Evolutionary conservation across 768 basidiomycete species (phyloP), one percentile per base, ranked within the genome.

Genomic region (Mycena olivaceomarginata): DNA sequence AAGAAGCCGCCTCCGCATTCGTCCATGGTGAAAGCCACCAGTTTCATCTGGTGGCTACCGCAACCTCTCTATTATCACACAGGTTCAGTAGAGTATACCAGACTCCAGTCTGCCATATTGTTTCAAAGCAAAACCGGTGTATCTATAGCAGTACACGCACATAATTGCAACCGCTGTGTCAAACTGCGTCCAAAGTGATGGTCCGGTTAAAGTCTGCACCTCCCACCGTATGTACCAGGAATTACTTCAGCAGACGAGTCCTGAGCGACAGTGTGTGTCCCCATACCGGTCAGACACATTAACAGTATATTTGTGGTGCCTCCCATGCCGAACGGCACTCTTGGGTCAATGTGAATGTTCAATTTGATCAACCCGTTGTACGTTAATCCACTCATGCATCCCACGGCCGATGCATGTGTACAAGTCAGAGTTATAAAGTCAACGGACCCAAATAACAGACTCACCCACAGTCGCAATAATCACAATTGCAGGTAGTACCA

Each of bases 21-120:
- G n/a, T n/a, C n/a, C n/a, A n/a, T n/a, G n/a, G n/a, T n/a, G n/a
- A n/a, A n/a, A n/a, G n/a, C n/a, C n/a, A n/a, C n/a, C n/a, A n/a
- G n/a, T n/a, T n/a, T n/a, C n/a, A n/a, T n/a, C n/a, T n/a, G n/a
- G n/a, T n/a, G n/a, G n/a, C n/a, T n/a, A n/a, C n/a, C n/a, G n/a
- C n/a, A n/a, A n/a, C n/a, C n/a, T n/a, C n/a, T n/a, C n/a, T n/a
- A n/a, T n/a, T n/a, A 72, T 66, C 11, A 66, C 71, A 59, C 71
- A 72, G 6, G 66, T 10, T 15, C 39, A 56, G 31, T 72, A 72
- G 8, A 72, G 37, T n/a, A 72, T 5, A 4, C 71, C 71, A 12
- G 71, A 72, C 71, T 72, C 71, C 2, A 72, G 41, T 66, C 71
- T 72, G 64, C 18, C 31, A 8, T 13, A 65, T 16, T 72, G 7